Percentiles rank a stretch among this genome's conserved stretches.
phyloP scores from a whole-genome alignment of 139 green algal genomes.

The Auxenochlorella protothecoides region DNA sequence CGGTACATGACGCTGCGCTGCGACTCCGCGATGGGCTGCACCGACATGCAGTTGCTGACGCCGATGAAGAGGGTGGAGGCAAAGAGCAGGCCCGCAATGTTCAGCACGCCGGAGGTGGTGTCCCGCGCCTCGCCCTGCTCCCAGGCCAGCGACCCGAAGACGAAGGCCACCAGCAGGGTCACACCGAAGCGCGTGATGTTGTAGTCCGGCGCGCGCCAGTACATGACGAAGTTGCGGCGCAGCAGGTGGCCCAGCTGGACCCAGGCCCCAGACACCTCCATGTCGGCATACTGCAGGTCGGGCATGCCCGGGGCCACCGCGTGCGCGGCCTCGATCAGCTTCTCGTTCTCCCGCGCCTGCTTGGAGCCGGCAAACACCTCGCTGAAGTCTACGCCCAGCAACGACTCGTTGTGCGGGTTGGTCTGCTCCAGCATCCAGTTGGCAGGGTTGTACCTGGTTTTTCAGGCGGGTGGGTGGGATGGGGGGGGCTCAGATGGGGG shows the following conservation, averaged over 20 bases:
- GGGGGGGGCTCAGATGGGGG: background rate
- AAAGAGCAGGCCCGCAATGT: constrained; percentile 52
- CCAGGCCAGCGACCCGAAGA: constrained; percentile 27
- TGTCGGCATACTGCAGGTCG: background rate
- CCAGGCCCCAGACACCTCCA: constrained; percentile 1
- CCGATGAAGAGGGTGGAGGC: constrained; percentile 33
- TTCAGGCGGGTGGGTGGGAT: background rate
- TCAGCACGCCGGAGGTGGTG: constrained; percentile 28
- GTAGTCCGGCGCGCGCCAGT: constrained; percentile 36
- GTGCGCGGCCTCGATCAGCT: background rate
- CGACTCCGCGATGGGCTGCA: constrained; percentile 9
- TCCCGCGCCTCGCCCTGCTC: constrained; percentile 11
- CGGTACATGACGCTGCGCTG: constrained; percentile 25
- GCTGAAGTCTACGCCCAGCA: constrained; percentile 22
- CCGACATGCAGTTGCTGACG: constrained; percentile 25
- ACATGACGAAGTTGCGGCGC: constrained; percentile 21
- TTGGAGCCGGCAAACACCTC: constrained; percentile 17
- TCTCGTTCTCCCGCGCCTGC: constrained; percentile 8
- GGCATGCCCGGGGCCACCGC: background rate
- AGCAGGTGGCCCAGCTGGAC: constrained; percentile 27
- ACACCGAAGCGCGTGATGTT: constrained; percentile 30
- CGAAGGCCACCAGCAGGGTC: constrained; percentile 32
- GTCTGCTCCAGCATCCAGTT: constrained; percentile 37
- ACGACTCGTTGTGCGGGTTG: background rate
- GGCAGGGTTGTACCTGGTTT: constrained; percentile 11